Evolutionary conservation across 2,329 filamentous ascomycete species (phyloP).

Genomic region (Curvularia eragrostidis): DNA sequence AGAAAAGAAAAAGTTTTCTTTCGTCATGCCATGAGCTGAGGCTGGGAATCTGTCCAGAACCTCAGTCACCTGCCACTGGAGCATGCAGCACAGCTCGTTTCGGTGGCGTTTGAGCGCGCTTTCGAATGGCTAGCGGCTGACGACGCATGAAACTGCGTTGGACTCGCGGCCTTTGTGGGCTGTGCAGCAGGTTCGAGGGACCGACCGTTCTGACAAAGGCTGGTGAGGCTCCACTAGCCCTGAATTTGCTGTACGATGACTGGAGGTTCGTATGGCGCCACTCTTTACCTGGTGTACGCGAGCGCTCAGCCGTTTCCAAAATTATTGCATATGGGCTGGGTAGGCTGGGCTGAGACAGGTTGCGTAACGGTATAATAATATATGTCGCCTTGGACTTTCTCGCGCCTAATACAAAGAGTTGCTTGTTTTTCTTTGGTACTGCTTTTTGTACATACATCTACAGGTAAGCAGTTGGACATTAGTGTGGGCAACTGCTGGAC

Average conservation of each 20-base stretch:
- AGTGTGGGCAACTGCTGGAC: neutral
- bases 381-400: neutral
- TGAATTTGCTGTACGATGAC: slow-evolving; percentile 1
- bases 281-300: slow-evolving; percentile 8
- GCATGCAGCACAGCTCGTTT: slow-evolving; percentile 29
- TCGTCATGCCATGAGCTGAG: neutral
- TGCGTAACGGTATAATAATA: slow-evolving; percentile 20
- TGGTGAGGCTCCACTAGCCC: slow-evolving; percentile 7
- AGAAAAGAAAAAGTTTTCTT: neutral
- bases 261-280: slow-evolving; percentile 7
- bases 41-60: neutral
- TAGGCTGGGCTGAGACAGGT: slow-evolving; percentile 23
- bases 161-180: slow-evolving; percentile 28
- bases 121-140: slow-evolving; percentile 35
- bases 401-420: neutral
- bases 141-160: slow-evolving; percentile 44
- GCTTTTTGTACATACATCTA: slow-evolving; percentile 3
- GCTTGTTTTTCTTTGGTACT: slow-evolving; percentile 8
- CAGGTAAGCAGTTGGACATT: neutral
- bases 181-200: slow-evolving; percentile 13
- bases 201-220: slow-evolving; percentile 9
- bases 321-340: slow-evolving; percentile 17
- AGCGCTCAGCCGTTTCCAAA: slow-evolving; percentile 24
- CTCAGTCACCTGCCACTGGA: neutral
- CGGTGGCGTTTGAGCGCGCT: slow-evolving; percentile 32